phyloP scores from a whole-genome alignment of 1,139 yeast genomes.

The Kodamaea alishanica region DNA sequence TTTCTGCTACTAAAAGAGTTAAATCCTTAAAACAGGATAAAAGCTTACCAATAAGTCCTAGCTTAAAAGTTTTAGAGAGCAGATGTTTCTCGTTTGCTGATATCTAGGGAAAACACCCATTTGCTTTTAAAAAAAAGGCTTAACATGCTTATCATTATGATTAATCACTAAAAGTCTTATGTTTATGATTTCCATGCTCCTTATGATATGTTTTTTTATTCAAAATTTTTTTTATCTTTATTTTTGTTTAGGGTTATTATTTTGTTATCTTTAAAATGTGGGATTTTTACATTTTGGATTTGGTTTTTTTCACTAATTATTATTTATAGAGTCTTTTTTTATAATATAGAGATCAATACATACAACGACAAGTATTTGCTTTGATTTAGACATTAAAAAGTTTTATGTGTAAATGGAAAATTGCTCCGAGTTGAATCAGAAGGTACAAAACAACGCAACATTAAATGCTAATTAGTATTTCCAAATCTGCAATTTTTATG shows the following conservation, averaged over 20 bases:
- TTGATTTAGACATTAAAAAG: no score
- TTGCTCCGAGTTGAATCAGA: no score
- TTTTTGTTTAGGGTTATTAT: slow-evolving; percentile 1
- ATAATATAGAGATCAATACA: slow-evolving; percentile 1
- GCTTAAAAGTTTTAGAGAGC: slow-evolving; percentile 24
- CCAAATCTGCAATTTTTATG: no score
- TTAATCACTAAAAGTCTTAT: background rate
- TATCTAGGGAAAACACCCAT: slow-evolving; percentile 7
- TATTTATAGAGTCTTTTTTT: slow-evolving; percentile 1
- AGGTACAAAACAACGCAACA: no score
- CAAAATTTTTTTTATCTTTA: slow-evolving; percentile 1
- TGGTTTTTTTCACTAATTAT: no score
- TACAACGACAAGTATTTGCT: background rate
- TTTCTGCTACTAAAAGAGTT: slow-evolving; percentile 4
- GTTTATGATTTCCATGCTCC: background rate
- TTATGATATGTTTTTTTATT: background rate
- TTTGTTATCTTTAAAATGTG: background rate
- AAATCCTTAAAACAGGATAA: slow-evolving; percentile 5
- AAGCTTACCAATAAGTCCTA: slow-evolving; percentile 21
- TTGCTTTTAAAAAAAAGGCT: background rate
- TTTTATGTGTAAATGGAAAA: no score
- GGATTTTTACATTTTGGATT: no score
- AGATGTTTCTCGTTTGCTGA: slow-evolving; percentile 25
- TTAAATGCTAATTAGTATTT: no score
- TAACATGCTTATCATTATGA: background rate